These are phyloP conservation scores for Aspergillus flavus DNA, from an alignment of 2,329 filamentous ascomycete genomes.

Conservation along the genomic window DNA sequence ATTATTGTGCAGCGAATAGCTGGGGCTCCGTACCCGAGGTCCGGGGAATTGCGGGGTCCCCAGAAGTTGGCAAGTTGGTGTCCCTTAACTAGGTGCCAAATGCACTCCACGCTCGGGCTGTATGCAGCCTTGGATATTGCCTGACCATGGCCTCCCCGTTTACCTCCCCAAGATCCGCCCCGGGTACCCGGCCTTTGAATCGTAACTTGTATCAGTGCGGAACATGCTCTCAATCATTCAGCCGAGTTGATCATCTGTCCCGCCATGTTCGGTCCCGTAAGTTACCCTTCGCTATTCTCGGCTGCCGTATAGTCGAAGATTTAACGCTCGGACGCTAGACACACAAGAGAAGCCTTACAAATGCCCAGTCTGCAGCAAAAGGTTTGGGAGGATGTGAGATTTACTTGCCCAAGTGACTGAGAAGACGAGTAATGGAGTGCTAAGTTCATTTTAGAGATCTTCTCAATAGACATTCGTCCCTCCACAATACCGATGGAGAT, in stretches of 20 bases:
- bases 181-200: background rate
- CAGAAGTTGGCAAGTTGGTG: background rate
- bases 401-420: background rate
- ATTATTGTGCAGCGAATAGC: background rate
- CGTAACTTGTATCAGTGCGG: conserved; percentile 14
- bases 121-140: background rate
- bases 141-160: background rate
- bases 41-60: background rate
- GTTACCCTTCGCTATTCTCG: conserved; percentile 4
- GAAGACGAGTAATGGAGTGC: background rate
- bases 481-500: conserved; percentile 3
- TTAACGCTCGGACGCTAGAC: background rate
- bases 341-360: background rate
- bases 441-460: conserved; percentile 24
- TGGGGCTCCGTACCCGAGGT: no score
- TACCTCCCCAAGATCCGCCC: background rate
- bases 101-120: background rate
- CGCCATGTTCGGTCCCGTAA: conserved; percentile 39
- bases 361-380: background rate
- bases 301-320: background rate
- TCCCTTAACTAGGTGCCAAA: background rate
- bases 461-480: conserved; percentile 1
- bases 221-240: conserved; percentile 25
- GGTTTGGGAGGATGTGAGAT: background rate
- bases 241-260: conserved; percentile 35